These are phyloP conservation scores for Amanita rubescens DNA, from an alignment of 768 basidiomycete genomes.

Conservation along the genomic window DNA sequence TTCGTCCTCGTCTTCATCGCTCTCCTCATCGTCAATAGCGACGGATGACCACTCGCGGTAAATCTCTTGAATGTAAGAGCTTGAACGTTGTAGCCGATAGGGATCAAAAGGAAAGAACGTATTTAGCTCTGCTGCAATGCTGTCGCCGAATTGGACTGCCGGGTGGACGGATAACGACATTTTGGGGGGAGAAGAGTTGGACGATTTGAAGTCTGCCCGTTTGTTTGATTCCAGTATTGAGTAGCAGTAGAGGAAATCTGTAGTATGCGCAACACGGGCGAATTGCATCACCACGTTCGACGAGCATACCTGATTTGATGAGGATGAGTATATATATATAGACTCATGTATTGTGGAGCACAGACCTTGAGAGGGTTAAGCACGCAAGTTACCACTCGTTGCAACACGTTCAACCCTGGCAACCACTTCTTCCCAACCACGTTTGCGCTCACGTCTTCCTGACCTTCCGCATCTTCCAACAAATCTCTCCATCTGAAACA, in stretches of 20 bases:
- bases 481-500: slow-evolving; percentile 97
- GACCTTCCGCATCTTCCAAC: slow-evolving; percentile 47
- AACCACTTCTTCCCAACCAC: slow-evolving; percentile 59
- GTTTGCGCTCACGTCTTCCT: slow-evolving; percentile 31
- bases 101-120: slow-evolving; percentile 99
- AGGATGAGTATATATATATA: too few species aligned
- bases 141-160: slow-evolving; percentile 22
- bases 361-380: slow-evolving; percentile 86
- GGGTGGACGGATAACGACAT: slow-evolving; percentile 12
- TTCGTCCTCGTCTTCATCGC: slow-evolving; percentile 55
- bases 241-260: slow-evolving; percentile 91
- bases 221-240: slow-evolving; percentile 87
- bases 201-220: slow-evolving; percentile 42
- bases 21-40: slow-evolving; percentile 67
- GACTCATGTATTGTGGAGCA: neutral
- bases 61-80: slow-evolving; percentile 67
- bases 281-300: slow-evolving; percentile 89
- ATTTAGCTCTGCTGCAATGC: slow-evolving; percentile 65
- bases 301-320: slow-evolving; percentile 64
- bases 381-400: slow-evolving; percentile 70
- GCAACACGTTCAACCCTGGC: slow-evolving; percentile 66
- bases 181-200: slow-evolving; percentile 5
- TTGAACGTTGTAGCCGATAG: slow-evolving; percentile 79
- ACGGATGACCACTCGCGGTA: slow-evolving; percentile 91
- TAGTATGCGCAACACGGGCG: slow-evolving; percentile 84